These are phyloP conservation scores for Gonapodya sp. DNA, from an alignment of 192 early-diverging fungal species.

Conservation along the genomic window DNA sequence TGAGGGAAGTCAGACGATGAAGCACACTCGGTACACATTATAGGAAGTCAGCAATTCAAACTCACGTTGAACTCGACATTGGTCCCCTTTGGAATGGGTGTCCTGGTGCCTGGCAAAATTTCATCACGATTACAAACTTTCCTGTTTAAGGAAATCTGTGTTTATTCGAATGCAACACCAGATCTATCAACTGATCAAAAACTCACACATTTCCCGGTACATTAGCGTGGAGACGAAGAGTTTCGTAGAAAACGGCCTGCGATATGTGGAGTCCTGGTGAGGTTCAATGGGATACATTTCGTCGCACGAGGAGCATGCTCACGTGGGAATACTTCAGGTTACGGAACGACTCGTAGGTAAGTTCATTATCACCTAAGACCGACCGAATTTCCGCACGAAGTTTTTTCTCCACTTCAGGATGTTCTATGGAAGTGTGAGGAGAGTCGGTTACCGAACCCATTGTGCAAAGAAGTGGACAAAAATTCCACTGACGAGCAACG, in stretches of 20 bases:
- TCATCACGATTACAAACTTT: conserved; percentile 36
- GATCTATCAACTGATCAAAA: background rate
- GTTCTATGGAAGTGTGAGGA: background rate
- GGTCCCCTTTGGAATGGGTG: conserved; percentile 37
- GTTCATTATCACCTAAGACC: background rate
- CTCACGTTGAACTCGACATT: conserved; percentile 24
- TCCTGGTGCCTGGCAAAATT: conserved; percentile 48
- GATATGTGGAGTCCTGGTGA: background rate
- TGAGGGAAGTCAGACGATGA: too few species aligned
- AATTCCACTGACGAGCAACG: conserved; percentile 19
- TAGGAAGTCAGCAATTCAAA: too few species aligned
- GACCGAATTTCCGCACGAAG: background rate
- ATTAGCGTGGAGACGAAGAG: conserved; percentile 40
- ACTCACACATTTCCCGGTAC: conserved; percentile 2
- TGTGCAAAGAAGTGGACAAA: background rate
- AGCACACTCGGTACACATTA: too few species aligned
- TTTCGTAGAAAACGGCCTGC: conserved; percentile 25
- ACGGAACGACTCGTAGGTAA: background rate
- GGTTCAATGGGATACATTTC: background rate
- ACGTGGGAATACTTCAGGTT: background rate
- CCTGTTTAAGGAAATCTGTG: conserved; percentile 27
- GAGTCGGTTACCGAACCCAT: background rate
- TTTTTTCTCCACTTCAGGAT: background rate
- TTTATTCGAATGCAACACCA: background rate
- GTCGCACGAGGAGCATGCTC: background rate